phyloP scores from a whole-genome alignment of 2,329 filamentous ascomycete species.

The Neurospora crassa region DNA sequence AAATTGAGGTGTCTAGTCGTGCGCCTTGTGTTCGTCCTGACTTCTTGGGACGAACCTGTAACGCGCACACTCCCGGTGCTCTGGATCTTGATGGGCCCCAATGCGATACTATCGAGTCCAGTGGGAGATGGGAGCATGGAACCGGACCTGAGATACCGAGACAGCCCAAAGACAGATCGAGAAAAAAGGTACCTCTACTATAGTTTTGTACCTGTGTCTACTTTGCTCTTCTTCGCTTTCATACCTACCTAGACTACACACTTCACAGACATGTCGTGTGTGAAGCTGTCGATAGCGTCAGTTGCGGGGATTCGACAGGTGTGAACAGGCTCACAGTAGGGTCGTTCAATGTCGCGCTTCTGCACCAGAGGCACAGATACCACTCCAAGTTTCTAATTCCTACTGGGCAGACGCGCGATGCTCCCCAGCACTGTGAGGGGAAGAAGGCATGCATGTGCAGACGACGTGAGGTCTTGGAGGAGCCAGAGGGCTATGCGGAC shows the following conservation, averaged over 20 bases:
- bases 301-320: neutral
- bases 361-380: neutral
- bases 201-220: neutral
- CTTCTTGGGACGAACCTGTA: neutral
- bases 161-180: neutral
- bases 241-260: neutral
- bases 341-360: neutral
- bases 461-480: neutral
- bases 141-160: neutral
- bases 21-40: neutral
- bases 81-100: neutral
- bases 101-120: neutral
- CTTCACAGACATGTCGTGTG: neutral
- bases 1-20: neutral
- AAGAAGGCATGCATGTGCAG: neutral
- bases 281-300: neutral
- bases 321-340: neutral
- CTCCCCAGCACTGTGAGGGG: neutral
- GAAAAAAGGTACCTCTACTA: neutral
- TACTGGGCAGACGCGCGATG: neutral
- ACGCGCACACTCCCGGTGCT: no score
- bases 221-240: neutral
- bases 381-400: neutral
- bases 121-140: neutral
- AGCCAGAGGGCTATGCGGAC: constrained; percentile 8